Evolutionary conservation across 805 yeast genomes (phyloP), one percentile per base, ranked within the genome.

Genomic region (Yamadazyma olivae): DNA sequence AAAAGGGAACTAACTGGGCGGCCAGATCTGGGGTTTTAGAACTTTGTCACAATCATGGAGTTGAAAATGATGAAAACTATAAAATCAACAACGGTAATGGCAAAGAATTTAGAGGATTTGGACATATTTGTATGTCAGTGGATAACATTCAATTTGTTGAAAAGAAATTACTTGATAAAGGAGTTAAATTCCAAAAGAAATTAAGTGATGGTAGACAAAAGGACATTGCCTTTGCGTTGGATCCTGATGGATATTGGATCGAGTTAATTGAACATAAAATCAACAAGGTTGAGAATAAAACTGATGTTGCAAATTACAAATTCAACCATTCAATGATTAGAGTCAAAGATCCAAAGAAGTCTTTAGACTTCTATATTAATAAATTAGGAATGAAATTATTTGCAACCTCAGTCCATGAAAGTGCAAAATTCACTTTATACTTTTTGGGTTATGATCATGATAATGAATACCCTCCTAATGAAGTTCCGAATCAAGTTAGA

Each of bases 191-290:
- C 70, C 77, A 90, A 64, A 93, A 91, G 71, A 85, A 71, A 54
- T 68, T 90, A 46, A 61, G 77, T 25, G 98, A 91, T 56, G 99
- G 99, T 24, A 80, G 96, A 62, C 96, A 87, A 64, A 81, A 80
- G 61, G 74, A 88, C 59, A 90, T 93, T 66, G 98, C 98, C 0
- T 93, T 91, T 61, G 95, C 83, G 5, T 74, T 90, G 49, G 99
- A 93, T 54, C 97, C 98, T 5, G 91, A 91, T 62, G 93, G 93
- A 50, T 93, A 93, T 67, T 91, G 99, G 99, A 76, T 91, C 51
- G 99, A 91, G 70, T 65, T 91, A 53, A 76, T 91, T 48, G 79
- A 79, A 52, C 81, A 75, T 48, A 70, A 64, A 14, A 46, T 66
- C 25, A 57, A 60, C 41, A 71, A 74, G 50, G 43, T 47, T 9